Evolutionary conservation across 2,329 filamentous ascomycete species (phyloP), one percentile per base, ranked within the genome.

Genomic region (Phialophora verrucosa): DNA sequence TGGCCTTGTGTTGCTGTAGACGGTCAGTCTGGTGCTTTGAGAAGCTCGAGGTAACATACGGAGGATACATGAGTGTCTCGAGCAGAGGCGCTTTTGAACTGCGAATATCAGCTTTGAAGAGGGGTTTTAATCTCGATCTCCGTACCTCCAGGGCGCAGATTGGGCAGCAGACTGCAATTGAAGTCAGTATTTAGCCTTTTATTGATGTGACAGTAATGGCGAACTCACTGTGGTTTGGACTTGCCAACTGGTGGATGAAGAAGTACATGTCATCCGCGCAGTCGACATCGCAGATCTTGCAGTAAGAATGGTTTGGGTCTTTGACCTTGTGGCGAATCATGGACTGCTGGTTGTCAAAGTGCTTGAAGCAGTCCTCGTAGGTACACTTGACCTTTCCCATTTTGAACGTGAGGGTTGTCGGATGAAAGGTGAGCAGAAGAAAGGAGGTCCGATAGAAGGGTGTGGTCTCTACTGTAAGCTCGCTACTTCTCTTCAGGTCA

Each of bases 261-360:
- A 82, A 73, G 2, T 77, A 75, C 38, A 82, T 80, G 53, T 80
- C 81, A 11, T 78, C 76, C 1, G 76, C 73, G 63, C 82, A 85
- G 70, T 85, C 79, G n/a, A 76, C 67, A 53, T 83, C 74, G 63
- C 81, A 82, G 54, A 72, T 72, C 54, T 58, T 71, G 75, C 77
- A 83, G 71, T 80, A 82, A 14, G 77, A 75, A 67, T 82, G 79
- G 1, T 76, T 70, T 7, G 71, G 74, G 2, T 78, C 75, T 25
- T 76, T 64, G 20, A 75, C 76, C 73, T 87, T 87, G 77, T 88
- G 86, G 2, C 73, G 73, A 58, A 77, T 81, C 80, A 87, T 83
- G 1, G 78, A 78, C 51, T 79, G 76, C 11, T 76, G 73, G 0
- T 77, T 81, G 8, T 76, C 69, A 73, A 88, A 88, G 20, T 72